A percentile compares a stretch with the other conserved stretches of the same genome.
Evolutionary conservation across 345 rosid species (phyloP).

Genomic region (Dipteronia sinensis): DNA sequence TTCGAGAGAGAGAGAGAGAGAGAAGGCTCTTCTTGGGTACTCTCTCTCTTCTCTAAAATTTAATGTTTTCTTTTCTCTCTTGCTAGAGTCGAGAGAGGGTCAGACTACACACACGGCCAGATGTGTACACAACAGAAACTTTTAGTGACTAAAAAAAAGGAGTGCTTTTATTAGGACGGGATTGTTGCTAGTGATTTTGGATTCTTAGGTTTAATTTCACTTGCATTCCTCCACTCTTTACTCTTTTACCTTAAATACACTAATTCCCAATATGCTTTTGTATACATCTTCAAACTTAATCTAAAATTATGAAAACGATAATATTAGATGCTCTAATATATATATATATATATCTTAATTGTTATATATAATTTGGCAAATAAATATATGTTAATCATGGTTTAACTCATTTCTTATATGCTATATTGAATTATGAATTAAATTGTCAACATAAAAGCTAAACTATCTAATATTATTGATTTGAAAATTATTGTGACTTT

Average conservation of each 20-base stretch:
- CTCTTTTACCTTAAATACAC: neutral
- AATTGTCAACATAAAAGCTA: too few species aligned
- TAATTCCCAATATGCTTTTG: neutral
- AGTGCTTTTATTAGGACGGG: conserved; percentile 2
- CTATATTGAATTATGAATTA: too few species aligned
- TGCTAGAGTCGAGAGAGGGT: neutral
- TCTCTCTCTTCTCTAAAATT: neutral
- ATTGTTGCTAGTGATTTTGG: neutral
- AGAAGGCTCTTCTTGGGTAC: neutral
- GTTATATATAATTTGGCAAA: too few species aligned
- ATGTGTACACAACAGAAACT: neutral
- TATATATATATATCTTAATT: too few species aligned
- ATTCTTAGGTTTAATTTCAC: neutral
- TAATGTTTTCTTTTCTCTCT: neutral
- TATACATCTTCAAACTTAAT: neutral
- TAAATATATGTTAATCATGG: too few species aligned
- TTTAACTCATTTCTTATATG: too few species aligned
- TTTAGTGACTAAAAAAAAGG: neutral
- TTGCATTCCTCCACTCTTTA: neutral
- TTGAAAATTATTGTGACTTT: too few species aligned
- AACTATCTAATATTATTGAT: too few species aligned
- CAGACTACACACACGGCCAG: conserved; percentile 3
- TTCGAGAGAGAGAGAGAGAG: neutral
- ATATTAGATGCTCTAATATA: too few species aligned
- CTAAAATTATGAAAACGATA: too few species aligned